A percentile compares a stretch with the other conserved stretches of the same genome.
Conservation (phyloP, 192 early-diverging fungal genomes). For the Backusella tuberculispora region DNA sequence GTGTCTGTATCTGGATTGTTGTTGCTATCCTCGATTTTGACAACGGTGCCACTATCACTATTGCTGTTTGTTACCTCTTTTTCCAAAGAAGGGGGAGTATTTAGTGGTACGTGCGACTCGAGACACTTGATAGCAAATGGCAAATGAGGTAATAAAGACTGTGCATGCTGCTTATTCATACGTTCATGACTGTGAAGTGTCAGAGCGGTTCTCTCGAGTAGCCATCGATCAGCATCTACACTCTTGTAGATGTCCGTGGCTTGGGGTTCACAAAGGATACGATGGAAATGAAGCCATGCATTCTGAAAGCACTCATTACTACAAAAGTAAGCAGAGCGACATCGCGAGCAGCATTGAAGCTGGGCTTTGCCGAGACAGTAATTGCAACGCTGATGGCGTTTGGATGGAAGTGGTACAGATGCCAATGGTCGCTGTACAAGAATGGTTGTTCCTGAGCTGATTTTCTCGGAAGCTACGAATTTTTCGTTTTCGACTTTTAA, state of each 20-base stretch:
- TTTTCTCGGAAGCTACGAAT: background rate
- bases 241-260: conserved; percentile 20
- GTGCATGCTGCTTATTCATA: conserved; percentile 32
- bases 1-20: background rate
- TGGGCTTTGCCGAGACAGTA: conserved; percentile 29
- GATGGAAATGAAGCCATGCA: conserved; percentile 36
- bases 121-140: conserved; percentile 25
- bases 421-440: conserved; percentile 16
- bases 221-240: conserved; percentile 27
- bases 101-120: conserved; percentile 8
- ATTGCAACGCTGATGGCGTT: conserved; percentile 33
- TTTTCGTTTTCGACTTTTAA: conserved; percentile 4
- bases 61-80: background rate
- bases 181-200: conserved; percentile 25
- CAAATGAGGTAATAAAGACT: conserved; percentile 23
- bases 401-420: conserved; percentile 29
- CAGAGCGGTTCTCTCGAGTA: conserved; percentile 23
- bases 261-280: conserved; percentile 27
- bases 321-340: conserved; percentile 37
- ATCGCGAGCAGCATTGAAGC: conserved; percentile 37
- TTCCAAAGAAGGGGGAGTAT: background rate
- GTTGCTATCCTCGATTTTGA: background rate
- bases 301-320: conserved; percentile 37
- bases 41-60: background rate
- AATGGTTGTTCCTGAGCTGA: background rate